Percentiles rank a stretch among this genome's conserved stretches.
These are phyloP conservation scores for Fusarium sp. DNA, from an alignment of 2,329 filamentous ascomycete species.

Conservation along the genomic window DNA sequence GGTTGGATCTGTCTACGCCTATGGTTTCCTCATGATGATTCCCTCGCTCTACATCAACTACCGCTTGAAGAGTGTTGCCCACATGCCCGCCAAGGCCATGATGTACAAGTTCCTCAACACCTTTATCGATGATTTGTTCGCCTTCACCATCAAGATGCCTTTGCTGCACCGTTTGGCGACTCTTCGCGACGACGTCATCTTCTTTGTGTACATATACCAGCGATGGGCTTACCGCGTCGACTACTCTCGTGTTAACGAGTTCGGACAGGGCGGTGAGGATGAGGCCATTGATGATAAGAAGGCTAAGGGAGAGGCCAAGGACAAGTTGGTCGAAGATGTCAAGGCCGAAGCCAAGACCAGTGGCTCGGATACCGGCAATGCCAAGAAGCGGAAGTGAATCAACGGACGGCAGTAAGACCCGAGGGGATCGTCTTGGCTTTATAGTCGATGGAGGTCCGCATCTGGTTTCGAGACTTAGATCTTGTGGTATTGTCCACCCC, in stretches of 20 bases:
- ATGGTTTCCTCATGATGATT: constrained; percentile 99
- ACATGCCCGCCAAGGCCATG: constrained; percentile 97
- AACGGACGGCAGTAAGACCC: not conserved
- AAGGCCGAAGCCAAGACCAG: constrained; percentile 60
- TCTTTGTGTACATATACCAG: constrained; percentile 98
- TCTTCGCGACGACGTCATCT: constrained; percentile 94
- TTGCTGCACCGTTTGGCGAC: constrained; percentile 92
- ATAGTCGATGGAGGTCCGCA: not conserved
- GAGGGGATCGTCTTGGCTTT: not conserved
- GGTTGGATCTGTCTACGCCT: constrained; percentile 95
- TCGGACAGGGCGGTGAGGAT: constrained; percentile 97
- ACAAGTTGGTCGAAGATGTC: constrained; percentile 54
- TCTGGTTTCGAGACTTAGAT: not conserved
- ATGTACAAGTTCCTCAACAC: constrained; percentile 99
- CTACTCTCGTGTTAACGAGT: constrained; percentile 94
- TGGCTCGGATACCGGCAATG: constrained; percentile 63
- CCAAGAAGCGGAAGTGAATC: constrained; percentile 57
- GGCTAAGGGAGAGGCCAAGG: constrained; percentile 56
- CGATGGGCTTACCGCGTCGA: constrained; percentile 92
- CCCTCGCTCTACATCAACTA: constrained; percentile 99
- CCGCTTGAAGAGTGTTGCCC: constrained; percentile 91
- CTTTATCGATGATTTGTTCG: constrained; percentile 98
- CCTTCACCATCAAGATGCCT: constrained; percentile 99
- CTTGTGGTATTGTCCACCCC: not conserved
- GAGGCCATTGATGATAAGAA: constrained; percentile 80